These are phyloP conservation scores for Solanum corneliomulleri DNA, from an alignment of 257 asterid genomes.

Conservation along the genomic window DNA sequence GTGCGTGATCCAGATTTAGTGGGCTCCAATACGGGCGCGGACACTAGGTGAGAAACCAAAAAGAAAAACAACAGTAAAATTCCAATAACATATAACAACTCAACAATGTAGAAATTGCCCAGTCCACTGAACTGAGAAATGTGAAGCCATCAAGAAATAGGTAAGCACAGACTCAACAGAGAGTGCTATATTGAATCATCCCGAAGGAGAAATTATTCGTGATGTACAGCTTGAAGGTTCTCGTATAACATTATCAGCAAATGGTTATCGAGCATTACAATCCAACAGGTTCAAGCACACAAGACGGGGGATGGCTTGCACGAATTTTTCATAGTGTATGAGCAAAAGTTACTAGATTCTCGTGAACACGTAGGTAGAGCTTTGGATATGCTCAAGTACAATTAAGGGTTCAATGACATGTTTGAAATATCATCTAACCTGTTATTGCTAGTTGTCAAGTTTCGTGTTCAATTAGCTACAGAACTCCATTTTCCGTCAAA, in stretches of 20 bases:
- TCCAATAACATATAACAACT: not conserved
- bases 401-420: not conserved
- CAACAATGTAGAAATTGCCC: not conserved
- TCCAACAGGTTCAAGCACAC: not conserved
- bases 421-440: not conserved
- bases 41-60: not conserved
- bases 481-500: constrained; percentile 26
- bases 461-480: not conserved
- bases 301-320: not conserved
- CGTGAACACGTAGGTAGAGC: not conserved
- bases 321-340: not conserved
- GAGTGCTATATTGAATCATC: not conserved
- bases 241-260: not conserved
- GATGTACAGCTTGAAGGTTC: not conserved
- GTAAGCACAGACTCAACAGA: not conserved
- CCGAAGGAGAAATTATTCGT: not conserved
- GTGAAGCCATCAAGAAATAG: not conserved
- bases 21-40: no score
- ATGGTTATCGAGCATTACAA: not conserved
- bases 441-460: not conserved
- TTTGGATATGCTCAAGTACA: not conserved
- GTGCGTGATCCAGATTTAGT: not conserved
- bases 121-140: not conserved
- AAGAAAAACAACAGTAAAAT: not conserved
- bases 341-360: not conserved